Evolutionary conservation across 1,139 yeast genomes (phyloP), one percentile per base, ranked within the genome.

Genomic region (Pneumocystis wakefieldiae): DNA sequence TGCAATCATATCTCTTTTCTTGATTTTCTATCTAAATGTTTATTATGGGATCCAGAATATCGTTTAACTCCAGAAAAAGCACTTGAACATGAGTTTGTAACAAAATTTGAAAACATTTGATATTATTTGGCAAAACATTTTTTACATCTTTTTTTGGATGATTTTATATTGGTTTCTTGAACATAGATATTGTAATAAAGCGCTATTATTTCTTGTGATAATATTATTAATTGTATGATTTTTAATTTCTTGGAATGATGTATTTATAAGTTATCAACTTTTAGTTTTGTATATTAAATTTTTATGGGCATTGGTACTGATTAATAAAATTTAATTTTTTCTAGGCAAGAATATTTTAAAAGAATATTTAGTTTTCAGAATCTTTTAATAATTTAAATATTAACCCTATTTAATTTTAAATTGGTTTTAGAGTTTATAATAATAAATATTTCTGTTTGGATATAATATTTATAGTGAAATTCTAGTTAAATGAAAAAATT

Each of bases 41-140:
- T 84, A 68, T 74, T 73, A 42, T 84, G 88, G 87, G 81, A 82
- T 66, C 85, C 87, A 0, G 70, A 69, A 37, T 75, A 74, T 60
- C 75, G 88, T 48, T 68, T 76, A 36, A 70, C 75, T 15, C 80
- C 83, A 0, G 69, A 70, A 1, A 76, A 77, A 19, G 79, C 85
- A 15, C 72, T 83, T 41, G 68, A 72, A 10, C 82, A 81, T 68
- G 75, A 73, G 58, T 78, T 77, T 65, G 68, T 76, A 29, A 70
- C 73, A 5, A 48, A 48, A 39, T 2, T n/a, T 39, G 17, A 24
- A 19, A 48, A 10, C 28, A 48, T 48, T 12, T 48, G 2, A 24
- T 24, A 48, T 24, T 2, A 5, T 48, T 48, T 41, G 8, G 28
- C 14, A 4, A 12, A 5, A 2, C 24, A 48, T 24, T 19, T 42